Conservation (phyloP, 805 yeast species). For the Zygosaccharomyces siamensis region DNA sequence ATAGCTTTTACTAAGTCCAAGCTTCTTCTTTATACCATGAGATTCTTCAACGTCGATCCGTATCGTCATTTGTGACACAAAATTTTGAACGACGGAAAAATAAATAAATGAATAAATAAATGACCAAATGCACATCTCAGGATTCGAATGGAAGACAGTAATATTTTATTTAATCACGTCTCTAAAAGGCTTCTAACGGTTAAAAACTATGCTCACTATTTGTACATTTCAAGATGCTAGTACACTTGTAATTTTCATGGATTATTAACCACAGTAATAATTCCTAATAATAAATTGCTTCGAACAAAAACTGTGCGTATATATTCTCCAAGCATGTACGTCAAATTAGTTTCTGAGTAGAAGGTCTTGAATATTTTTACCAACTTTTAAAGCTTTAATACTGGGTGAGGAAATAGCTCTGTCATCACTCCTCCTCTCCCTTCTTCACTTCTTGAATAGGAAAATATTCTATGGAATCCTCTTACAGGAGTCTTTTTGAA, state of each 20-base stretch:
- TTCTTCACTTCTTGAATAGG: neutral
- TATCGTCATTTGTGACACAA: constrained; percentile 5
- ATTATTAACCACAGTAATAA: too few relatives aligned
- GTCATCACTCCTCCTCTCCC: neutral
- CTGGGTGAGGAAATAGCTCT: neutral
- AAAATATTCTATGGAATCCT: neutral
- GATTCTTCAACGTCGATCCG: neutral
- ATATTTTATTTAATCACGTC: neutral
- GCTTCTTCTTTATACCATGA: neutral
- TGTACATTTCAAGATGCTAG: too few relatives aligned
- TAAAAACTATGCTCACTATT: neutral
- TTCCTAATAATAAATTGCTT: too few relatives aligned
- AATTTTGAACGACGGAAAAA: constrained; percentile 1
- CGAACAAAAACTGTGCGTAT: neutral
- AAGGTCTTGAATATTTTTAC: neutral
- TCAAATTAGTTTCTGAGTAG: neutral
- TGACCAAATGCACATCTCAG: neutral
- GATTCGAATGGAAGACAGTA: neutral
- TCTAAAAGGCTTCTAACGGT: neutral
- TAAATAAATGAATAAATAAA: neutral
- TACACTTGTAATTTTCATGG: too few relatives aligned
- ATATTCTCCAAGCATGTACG: neutral
- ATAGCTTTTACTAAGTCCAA: too few relatives aligned
- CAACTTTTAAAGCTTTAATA: neutral
- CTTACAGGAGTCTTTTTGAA: neutral